Base-by-base conservation (phyloP, 1,139 yeast species). In the Hyphopichia khmerensis region DNA sequence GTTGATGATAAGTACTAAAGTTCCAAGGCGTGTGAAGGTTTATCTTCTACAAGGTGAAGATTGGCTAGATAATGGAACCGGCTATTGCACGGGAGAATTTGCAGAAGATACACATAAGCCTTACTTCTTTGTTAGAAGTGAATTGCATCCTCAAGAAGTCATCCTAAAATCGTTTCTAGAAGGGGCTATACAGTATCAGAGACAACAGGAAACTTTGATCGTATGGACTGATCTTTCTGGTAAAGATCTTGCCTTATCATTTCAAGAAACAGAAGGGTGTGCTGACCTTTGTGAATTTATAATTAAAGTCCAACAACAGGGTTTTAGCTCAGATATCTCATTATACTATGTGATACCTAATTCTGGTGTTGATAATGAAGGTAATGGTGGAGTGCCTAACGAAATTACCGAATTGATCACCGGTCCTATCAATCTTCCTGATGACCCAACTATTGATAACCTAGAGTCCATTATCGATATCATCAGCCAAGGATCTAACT, bases 31-130 rank as follows among this genome's bases (percentile, higher is more conserved):
- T 49, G 99, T 91, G 41, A 93, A 91, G 61, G 95, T 93, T 17
- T 93, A 93, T 59, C 75, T 87, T 29, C 69, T 93, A 41, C 83
- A 82, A 41, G 85, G 86, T 32, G 91, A 86, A 45, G 87, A 80
- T 54, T 93, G 99, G 99, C 72, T 83, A 36, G 98, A 91, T 60
- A 81, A 87, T 42, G 99, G 98, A 14, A 90, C 97, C 0, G 99
- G 99, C 0, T 86, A 79, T 60, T 90, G 96, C 56, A 75, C 78
- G 35, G 97, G 97, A 4, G 83, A 81, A 49, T 59, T 82, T 15
- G 75, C 73, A 33, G 44, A 48, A 2, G 67, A 57, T 3, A 50
- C 62, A 11, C 59, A 62, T 36, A 64, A 64, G 23, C 88, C 96
- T 2, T 84, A 67, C 56, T 77, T 91, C 43, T 60, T 84, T 14